Percentiles rank a stretch among this genome's conserved stretches.
phyloP scores from a whole-genome alignment of 176 grass and related monocot species.

The Avena insularis region DNA sequence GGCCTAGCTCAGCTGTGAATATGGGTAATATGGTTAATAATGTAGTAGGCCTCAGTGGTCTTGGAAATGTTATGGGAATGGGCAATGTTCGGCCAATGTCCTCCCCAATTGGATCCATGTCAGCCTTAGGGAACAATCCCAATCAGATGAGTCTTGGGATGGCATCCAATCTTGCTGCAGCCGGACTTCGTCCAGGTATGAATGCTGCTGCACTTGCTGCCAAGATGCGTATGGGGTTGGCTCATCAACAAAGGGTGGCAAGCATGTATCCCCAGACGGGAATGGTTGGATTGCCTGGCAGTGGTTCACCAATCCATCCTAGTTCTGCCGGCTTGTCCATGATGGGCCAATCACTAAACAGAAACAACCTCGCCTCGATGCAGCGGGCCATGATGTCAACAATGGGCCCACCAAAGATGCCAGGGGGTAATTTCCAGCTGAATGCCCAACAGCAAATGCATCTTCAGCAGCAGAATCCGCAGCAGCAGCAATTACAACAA shows the following conservation, averaged over 20 bases:
- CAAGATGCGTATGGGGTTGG: conserved; percentile 62
- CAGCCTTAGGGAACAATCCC: conserved; percentile 61
- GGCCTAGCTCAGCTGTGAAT: conserved; percentile 58
- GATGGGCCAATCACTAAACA: conserved; percentile 70
- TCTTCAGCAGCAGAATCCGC: conserved; percentile 21
- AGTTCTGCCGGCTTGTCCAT: conserved; percentile 69
- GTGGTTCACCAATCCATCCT: conserved; percentile 70
- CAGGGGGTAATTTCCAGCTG: conserved; percentile 68
- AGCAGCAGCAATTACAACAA: conserved; percentile 29
- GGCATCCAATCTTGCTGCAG: conserved; percentile 63
- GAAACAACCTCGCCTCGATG: conserved; percentile 64
- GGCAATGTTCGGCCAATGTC: conserved; percentile 66
- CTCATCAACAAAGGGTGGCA: conserved; percentile 65
- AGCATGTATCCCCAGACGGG: conserved; percentile 68
- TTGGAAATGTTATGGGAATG: conserved; percentile 82
- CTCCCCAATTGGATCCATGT: conserved; percentile 63
- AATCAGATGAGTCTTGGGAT: conserved; percentile 82
- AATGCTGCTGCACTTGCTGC: conserved; percentile 39
- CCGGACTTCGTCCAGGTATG: conserved; percentile 58
- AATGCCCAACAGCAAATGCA: conserved; percentile 61
- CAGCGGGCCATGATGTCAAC: conserved; percentile 72
- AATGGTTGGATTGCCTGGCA: conserved; percentile 72
- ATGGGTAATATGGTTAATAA: conserved; percentile 86
- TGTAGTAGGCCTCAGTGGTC: conserved; percentile 57
- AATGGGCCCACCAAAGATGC: conserved; percentile 95